These are phyloP conservation scores for Colletotrichum sp. DNA, from an alignment of 2,329 filamentous ascomycete species.

Conservation along the genomic window DNA sequence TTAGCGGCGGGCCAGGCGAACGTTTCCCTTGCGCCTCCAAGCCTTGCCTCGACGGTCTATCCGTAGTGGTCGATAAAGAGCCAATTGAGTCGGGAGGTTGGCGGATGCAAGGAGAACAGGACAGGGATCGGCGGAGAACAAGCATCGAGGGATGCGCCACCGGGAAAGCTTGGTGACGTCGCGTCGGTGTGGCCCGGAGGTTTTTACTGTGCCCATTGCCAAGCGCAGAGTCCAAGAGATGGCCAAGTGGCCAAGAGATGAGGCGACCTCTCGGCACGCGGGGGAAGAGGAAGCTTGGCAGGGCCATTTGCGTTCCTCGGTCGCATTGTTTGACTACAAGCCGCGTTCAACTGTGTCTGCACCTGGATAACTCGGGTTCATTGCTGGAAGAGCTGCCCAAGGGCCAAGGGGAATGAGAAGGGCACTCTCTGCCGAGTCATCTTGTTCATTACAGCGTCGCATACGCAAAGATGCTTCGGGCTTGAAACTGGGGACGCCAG, in stretches of 20 bases:
- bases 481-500: not conserved
- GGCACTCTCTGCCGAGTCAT: not conserved
- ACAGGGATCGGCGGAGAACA: slow-evolving; percentile 2
- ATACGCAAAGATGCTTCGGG: not conserved
- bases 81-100: not conserved
- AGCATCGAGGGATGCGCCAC: slow-evolving; percentile 12
- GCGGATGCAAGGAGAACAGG: not conserved
- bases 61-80: not conserved
- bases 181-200: not conserved
- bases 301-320: not conserved
- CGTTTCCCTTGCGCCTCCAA: not conserved
- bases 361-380: not conserved
- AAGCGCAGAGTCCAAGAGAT: slow-evolving; percentile 7
- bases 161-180: slow-evolving; percentile 19
- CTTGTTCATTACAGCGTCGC: not conserved
- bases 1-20: not conserved
- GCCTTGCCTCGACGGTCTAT: not conserved
- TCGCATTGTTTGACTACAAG: not conserved
- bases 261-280: slow-evolving; percentile 7
- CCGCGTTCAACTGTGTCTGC: not conserved
- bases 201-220: not conserved
- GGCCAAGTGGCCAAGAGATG: slow-evolving; percentile 15
- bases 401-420: too few relatives aligned
- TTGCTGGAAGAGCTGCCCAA: not conserved
- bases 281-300: slow-evolving; percentile 2